Conservation (phyloP, 2,329 filamentous ascomycete genomes). For the Helicocarpus griseus region DNA sequence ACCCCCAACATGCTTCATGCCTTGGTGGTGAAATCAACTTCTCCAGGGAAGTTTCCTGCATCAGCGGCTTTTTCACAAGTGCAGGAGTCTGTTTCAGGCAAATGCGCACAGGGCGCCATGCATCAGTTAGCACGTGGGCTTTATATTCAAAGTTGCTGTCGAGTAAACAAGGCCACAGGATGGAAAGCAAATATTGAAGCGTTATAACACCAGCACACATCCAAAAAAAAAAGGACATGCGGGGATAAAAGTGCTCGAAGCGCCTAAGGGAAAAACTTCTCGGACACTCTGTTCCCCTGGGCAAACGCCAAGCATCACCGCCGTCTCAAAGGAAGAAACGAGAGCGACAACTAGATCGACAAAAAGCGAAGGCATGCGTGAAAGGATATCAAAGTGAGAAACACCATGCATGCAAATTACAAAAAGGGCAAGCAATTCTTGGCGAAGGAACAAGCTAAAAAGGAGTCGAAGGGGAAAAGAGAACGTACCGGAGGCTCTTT, state of each 20-base stretch:
- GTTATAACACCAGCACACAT: conserved; percentile 14
- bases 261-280: no score
- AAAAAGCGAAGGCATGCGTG: no score
- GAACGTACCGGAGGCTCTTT: conserved; percentile 57
- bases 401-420: no score
- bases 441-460: neutral
- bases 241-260: no score
- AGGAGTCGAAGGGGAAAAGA: neutral
- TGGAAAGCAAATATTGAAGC: neutral
- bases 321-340: no score
- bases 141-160: neutral
- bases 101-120: neutral
- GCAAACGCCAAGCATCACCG: no score
- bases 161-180: neutral
- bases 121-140: neutral
- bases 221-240: neutral
- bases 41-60: conserved; percentile 55
- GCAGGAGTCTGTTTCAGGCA: conserved; percentile 48
- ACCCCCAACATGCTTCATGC: conserved; percentile 9
- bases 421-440: no score
- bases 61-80: conserved; percentile 70
- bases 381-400: no score
- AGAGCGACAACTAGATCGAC: no score
- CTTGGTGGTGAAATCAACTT: conserved; percentile 81
- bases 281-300: no score